These are phyloP conservation scores for Sanghuangporus baumii DNA, from an alignment of 1,284 basidiomycete species.

Conservation along the genomic window DNA sequence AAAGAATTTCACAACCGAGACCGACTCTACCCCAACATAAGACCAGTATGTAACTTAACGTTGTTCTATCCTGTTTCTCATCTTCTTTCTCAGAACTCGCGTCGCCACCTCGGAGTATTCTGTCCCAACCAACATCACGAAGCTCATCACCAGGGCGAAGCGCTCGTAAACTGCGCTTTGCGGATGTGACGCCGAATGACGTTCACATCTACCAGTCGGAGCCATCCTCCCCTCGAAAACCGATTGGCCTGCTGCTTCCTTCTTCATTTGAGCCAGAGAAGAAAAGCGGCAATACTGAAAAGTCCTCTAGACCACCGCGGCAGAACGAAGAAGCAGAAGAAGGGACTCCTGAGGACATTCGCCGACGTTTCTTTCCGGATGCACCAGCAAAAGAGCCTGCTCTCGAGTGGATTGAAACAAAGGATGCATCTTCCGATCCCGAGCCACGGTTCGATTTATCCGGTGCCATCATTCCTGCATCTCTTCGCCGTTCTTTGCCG, in stretches of 20 bases:
- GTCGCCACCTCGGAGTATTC: constrained; percentile 27
- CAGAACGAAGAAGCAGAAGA: constrained; percentile 46
- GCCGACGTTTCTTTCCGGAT: constrained; percentile 78
- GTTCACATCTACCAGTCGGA: constrained; percentile 77
- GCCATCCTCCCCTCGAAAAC: constrained; percentile 61
- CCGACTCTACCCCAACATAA: background rate
- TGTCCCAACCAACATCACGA: constrained; percentile 34
- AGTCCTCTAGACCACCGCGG: constrained; percentile 6
- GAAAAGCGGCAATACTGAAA: constrained; percentile 29
- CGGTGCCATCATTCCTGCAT: constrained; percentile 56
- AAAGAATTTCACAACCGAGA: constrained; percentile 4
- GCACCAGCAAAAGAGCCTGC: constrained; percentile 62
- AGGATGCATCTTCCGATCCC: constrained; percentile 21
- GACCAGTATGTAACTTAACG: constrained; percentile 4
- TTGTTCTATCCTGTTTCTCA: background rate
- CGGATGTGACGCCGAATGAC: constrained; percentile 43
- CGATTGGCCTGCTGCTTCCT: constrained; percentile 38
- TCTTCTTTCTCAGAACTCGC: constrained; percentile 48
- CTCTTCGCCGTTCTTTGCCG: constrained; percentile 52
- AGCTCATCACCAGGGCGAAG: constrained; percentile 21
- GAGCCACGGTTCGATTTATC: constrained; percentile 65
- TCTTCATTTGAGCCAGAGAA: constrained; percentile 41
- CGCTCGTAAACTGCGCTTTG: constrained; percentile 44
- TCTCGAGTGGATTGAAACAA: constrained; percentile 69
- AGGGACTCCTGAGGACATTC: constrained; percentile 79